Evolutionary conservation across 116 monocot genomes (phyloP), one percentile per base, ranked within the genome.

Genomic region (Phalaenopsis hybrid): DNA sequence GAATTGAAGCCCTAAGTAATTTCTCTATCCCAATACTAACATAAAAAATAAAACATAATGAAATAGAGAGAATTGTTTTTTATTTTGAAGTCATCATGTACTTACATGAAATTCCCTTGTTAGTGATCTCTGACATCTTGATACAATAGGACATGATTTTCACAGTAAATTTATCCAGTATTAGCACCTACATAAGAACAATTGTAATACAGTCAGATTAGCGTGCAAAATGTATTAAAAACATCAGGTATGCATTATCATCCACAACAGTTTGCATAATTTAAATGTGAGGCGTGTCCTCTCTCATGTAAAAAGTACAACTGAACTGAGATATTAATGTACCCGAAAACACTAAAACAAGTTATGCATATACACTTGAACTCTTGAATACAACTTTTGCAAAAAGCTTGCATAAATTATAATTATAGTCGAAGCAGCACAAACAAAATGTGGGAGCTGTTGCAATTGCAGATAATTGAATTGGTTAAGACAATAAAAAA

Each of bases 81-180:
- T 21, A 41, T 41, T 41, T 8, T 12, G 15, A 31, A 77, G 5
- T 77, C 44, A 28, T 6, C 15, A 52, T 52, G 51, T 6, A 82
- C 94, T 92, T 86, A 96, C 94, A 87, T 90, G 94, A 96, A 87
- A 96, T 86, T 86, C 90, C 92, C 85, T 92, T 90, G 77, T 96
- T 90, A 17, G 92, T 96, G 80, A 96, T 96, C 82, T 96, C 96
- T 81, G 96, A 89, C 96, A 96, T 96, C 90, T 93, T 96, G 88
- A 94, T 93, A 84, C 92, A 87, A 82, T 82, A 84, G 18, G 94
- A 92, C 90, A 96, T 93, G 41, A 96, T 69, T 86, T 93, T 93
- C 67, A 90, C 86, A 80, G 96, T 96, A 79, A 93, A 33, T 68
- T 92, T 93, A 68, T 96, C 96, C 93, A 93, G 93, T 74, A 96